phyloP scores from a whole-genome alignment of 2,329 filamentous ascomycete species.

The Thelonectria blattea region DNA sequence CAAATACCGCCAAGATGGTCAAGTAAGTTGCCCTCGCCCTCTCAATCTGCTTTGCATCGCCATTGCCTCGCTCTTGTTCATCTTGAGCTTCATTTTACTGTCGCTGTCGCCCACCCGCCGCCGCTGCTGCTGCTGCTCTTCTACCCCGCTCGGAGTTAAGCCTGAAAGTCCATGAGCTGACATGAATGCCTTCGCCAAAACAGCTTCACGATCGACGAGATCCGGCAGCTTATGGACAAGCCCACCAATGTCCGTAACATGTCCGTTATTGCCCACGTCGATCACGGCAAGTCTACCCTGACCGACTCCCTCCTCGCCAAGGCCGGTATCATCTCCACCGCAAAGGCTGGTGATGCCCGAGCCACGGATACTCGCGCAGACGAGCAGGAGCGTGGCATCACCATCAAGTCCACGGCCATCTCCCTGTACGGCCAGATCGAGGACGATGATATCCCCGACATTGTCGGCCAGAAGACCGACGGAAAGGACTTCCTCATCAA shows the following conservation, averaged over 20 bases:
- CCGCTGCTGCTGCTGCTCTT: constrained; percentile 9
- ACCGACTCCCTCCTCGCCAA: constrained; percentile 99
- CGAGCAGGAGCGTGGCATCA: constrained; percentile 99
- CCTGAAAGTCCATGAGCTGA: constrained; percentile 52
- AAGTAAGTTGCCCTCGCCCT: constrained; percentile 75
- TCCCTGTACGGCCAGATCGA: constrained; percentile 92
- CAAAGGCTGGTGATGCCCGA: constrained; percentile 94
- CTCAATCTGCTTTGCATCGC: constrained; percentile 12
- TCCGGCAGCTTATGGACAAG: constrained; percentile 80
- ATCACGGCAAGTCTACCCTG: constrained; percentile 99
- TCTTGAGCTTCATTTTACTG: constrained; percentile 10
- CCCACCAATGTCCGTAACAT: constrained; percentile 86
- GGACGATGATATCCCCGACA: constrained; percentile 91
- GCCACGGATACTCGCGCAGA: constrained; percentile 97
- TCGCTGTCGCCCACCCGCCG: neutral
- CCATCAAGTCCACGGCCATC: constrained; percentile 99
- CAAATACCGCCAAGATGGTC: constrained; percentile 96
- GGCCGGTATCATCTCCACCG: constrained; percentile 98
- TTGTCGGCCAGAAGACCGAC: constrained; percentile 83
- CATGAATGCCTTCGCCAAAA: constrained; percentile 45
- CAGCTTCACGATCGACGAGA: constrained; percentile 99
- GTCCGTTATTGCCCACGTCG: constrained; percentile 99
- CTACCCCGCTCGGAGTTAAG: constrained; percentile 51
- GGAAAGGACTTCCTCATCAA: constrained; percentile 99
- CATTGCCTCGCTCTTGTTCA: neutral